These are phyloP conservation scores for Cucurbita maxima DNA, from an alignment of 306 rosid genomes.

Conservation along the genomic window DNA sequence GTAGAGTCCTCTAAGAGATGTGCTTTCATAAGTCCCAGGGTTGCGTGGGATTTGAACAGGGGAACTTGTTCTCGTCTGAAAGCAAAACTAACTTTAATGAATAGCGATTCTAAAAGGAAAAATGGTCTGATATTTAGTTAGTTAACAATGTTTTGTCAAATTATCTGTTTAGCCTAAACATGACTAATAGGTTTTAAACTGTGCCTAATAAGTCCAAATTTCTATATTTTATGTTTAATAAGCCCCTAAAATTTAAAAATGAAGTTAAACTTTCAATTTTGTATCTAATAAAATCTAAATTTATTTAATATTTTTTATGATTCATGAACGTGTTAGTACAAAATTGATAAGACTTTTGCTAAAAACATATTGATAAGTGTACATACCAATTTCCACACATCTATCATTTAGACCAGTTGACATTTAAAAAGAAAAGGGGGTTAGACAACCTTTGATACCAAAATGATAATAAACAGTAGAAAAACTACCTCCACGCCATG, in stretches of 20 bases:
- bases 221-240: not conserved
- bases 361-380: too few relatives aligned
- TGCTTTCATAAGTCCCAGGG: constrained; percentile 60
- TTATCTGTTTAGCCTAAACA: not conserved
- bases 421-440: not conserved
- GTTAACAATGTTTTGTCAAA: not conserved
- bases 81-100: not conserved
- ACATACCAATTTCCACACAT: too few relatives aligned
- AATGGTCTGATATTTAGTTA: not conserved
- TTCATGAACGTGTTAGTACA: not conserved
- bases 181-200: not conserved
- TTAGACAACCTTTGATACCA: not conserved
- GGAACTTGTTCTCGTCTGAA: constrained; percentile 89
- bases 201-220: too few relatives aligned
- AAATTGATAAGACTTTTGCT: not conserved
- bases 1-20: constrained; percentile 63
- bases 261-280: not conserved
- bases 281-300: not conserved
- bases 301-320: not conserved
- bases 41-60: constrained; percentile 74
- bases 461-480: not conserved
- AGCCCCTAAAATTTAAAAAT: not conserved
- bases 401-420: too few relatives aligned
- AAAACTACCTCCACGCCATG: constrained; percentile 88
- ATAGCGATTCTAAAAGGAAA: not conserved